Conservation (phyloP, 306 rosid genomes). For the Quercus glauca region DNA sequence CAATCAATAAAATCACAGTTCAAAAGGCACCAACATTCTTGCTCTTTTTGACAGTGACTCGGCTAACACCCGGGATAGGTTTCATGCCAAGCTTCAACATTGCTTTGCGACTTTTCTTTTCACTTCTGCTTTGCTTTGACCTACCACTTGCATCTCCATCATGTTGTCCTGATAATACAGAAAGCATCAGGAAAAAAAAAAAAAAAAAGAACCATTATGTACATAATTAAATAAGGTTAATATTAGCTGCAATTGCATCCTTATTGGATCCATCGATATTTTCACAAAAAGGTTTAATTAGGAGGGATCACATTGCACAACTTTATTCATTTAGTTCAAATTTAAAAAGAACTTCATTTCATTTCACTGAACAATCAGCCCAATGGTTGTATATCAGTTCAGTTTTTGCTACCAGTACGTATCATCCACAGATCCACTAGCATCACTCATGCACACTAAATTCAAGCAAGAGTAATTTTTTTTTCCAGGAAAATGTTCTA, state of each 20-base stretch:
- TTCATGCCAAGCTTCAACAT: conserved; percentile 91
- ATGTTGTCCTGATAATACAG: conserved; percentile 21
- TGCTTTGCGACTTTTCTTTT: conserved; percentile 89
- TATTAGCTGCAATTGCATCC: not conserved
- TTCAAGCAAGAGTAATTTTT: not conserved
- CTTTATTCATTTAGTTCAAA: not conserved
- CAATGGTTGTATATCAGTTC: not conserved
- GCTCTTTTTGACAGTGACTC: conserved; percentile 86
- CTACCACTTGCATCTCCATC: conserved; percentile 78
- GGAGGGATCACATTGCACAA: not conserved
- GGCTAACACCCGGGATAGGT: conserved; percentile 78
- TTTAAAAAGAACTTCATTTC: not conserved
- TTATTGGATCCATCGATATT: not conserved
- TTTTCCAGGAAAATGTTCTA: not conserved
- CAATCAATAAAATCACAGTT: not conserved
- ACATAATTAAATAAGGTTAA: not conserved
- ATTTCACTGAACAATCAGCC: not conserved
- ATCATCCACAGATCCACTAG: not conserved
- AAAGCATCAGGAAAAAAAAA: not conserved
- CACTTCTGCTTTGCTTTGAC: conserved; percentile 90
- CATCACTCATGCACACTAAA: not conserved
- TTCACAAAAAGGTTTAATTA: not conserved
- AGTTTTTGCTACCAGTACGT: not conserved
- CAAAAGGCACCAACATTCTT: conserved; percentile 56
- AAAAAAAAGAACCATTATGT: not conserved